phyloP scores from a whole-genome alignment of 2,329 filamentous ascomycete genomes.

The Ophiostoma australiae region DNA sequence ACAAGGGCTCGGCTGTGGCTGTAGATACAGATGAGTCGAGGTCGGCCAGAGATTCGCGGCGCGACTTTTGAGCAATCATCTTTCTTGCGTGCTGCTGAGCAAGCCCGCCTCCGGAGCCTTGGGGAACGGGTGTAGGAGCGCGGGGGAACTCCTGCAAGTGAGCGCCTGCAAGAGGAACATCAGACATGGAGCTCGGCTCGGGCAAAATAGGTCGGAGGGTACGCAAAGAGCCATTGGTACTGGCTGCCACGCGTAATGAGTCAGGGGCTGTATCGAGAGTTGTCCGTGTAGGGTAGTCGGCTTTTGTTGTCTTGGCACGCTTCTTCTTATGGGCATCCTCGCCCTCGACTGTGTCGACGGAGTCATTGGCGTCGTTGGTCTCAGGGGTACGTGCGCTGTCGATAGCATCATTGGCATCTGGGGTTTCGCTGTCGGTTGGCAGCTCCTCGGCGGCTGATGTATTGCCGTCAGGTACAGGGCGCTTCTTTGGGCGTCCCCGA shows the following conservation, averaged over 20 bases:
- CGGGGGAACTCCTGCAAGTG: conserved; percentile 69
- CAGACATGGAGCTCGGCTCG: conserved; percentile 34
- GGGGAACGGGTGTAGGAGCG: conserved; percentile 71
- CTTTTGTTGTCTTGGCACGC: conserved; percentile 71
- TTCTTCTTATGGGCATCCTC: conserved; percentile 62
- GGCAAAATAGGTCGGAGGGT: conserved; percentile 69
- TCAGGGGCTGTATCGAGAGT: conserved; percentile 70
- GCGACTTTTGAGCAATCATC: conserved; percentile 42
- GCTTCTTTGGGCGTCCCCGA: conserved; percentile 53
- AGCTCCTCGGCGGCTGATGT: conserved; percentile 67
- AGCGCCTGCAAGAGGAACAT: conserved; percentile 36
- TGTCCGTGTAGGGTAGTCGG: conserved; percentile 51
- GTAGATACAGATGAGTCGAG: conserved; percentile 33
- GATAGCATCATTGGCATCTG: conserved; percentile 40
- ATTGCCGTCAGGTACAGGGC: conserved; percentile 53
- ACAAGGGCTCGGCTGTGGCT: conserved; percentile 30
- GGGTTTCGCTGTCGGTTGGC: conserved; percentile 35
- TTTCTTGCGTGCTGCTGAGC: conserved; percentile 33
- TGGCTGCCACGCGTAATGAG: conserved; percentile 83
- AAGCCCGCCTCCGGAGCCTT: conserved; percentile 34
- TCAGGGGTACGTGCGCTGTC: conserved; percentile 43
- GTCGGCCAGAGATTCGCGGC: conserved; percentile 52
- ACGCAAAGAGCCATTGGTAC: conserved; percentile 81
- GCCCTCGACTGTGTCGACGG: conserved; percentile 41
- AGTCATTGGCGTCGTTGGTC: conserved; percentile 32